A percentile compares a stretch with the other conserved stretches of the same genome.
Evolutionary conservation across 805 yeast genomes (phyloP).

Genomic region (Komagataella mondaviorum): DNA sequence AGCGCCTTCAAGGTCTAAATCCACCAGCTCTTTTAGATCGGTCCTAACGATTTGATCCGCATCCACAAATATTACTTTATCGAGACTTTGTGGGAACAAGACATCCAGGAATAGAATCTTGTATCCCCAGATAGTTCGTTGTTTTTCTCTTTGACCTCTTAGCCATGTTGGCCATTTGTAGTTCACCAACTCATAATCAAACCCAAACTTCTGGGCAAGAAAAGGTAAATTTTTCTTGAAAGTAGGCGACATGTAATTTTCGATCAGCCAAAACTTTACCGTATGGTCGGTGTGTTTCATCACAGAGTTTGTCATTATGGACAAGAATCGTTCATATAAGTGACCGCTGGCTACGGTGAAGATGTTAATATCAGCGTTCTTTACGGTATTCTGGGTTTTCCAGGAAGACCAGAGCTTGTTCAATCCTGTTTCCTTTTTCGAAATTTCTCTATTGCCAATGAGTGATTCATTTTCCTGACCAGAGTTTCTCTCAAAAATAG

Average conservation of each 20-base stretch:
- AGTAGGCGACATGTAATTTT: slow-evolving; percentile 63
- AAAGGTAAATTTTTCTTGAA: slow-evolving; percentile 48
- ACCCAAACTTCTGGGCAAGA: slow-evolving; percentile 43
- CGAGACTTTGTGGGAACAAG: slow-evolving; percentile 65
- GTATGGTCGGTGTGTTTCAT: slow-evolving; percentile 48
- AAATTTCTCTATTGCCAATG: neutral
- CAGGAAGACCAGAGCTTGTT: neutral
- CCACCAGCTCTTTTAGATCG: slow-evolving; percentile 55
- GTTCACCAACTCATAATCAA: slow-evolving; percentile 64
- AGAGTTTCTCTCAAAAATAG: slow-evolving; percentile 26
- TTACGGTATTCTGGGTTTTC: slow-evolving; percentile 2
- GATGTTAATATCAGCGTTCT: slow-evolving; percentile 57
- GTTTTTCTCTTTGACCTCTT: slow-evolving; percentile 62
- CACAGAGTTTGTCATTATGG: slow-evolving; percentile 75
- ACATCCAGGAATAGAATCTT: slow-evolving; percentile 81
- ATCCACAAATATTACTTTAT: slow-evolving; percentile 73
- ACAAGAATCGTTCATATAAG: slow-evolving; percentile 56
- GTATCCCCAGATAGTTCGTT: slow-evolving; percentile 78
- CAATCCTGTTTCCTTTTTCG: neutral
- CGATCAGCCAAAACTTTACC: slow-evolving; percentile 79
- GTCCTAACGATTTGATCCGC: slow-evolving; percentile 74
- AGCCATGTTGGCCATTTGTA: slow-evolving; percentile 94
- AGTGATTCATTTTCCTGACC: slow-evolving; percentile 7
- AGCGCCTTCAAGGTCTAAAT: slow-evolving; percentile 61
- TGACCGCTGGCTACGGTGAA: slow-evolving; percentile 80